Evolutionary conservation across 2,329 filamentous ascomycete species (phyloP).

Genomic region (Cryoendolithus antarcticus): DNA sequence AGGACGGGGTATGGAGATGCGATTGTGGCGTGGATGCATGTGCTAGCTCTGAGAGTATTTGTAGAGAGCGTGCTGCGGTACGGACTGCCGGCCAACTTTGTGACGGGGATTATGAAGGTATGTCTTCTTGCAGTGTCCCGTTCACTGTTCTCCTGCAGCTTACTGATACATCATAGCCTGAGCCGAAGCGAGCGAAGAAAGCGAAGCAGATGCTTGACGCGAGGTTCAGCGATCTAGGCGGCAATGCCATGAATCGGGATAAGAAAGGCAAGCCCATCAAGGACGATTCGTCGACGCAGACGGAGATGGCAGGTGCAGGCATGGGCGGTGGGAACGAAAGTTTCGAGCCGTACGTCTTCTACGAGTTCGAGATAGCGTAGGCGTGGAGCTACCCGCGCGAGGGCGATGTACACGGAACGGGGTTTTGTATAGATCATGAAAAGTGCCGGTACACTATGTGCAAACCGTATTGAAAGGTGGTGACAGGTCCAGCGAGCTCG

Average conservation of each 20-base stretch:
- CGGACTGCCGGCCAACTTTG: slow-evolving; percentile 79
- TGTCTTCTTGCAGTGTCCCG: slow-evolving; percentile 14
- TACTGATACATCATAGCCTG: slow-evolving; percentile 46
- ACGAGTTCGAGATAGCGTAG: slow-evolving; percentile 71
- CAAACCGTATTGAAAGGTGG: no score
- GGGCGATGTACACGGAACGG: no score
- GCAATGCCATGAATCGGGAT: slow-evolving; percentile 86
- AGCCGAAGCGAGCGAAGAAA: slow-evolving; percentile 68
- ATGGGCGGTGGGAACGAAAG: slow-evolving; percentile 60
- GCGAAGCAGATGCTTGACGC: slow-evolving; percentile 55
- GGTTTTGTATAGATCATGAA: no score
- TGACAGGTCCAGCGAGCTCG: no score
- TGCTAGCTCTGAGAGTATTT: slow-evolving; percentile 81
- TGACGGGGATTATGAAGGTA: slow-evolving; percentile 76
- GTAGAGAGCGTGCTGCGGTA: slow-evolving; percentile 97
- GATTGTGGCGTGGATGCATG: slow-evolving; percentile 92
- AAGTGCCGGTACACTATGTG: no score
- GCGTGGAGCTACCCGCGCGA: not conserved
- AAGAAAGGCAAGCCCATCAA: slow-evolving; percentile 87
- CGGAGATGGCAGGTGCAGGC: slow-evolving; percentile 70
- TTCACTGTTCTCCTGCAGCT: slow-evolving; percentile 1
- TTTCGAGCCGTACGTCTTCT: slow-evolving; percentile 95
- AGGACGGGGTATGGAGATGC: slow-evolving; percentile 92
- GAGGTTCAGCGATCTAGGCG: slow-evolving; percentile 81
- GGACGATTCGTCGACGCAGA: slow-evolving; percentile 67